Conservation (phyloP, 257 asterid genomes). For the Lycium ferocissimum region DNA sequence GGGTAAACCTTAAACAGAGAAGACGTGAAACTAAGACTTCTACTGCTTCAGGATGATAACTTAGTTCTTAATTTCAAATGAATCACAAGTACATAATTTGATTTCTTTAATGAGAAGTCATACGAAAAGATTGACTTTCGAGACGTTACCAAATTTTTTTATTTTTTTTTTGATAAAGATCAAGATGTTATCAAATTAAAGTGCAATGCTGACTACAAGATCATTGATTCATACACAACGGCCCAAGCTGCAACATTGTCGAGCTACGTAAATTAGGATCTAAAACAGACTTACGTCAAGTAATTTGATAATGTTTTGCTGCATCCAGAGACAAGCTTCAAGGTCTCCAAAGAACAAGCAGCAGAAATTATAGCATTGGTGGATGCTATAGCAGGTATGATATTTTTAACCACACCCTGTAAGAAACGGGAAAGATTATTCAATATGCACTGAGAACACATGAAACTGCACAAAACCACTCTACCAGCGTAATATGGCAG, state of each 20-base stretch:
- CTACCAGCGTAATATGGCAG: slow-evolving; percentile 1
- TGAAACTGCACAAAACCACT: slow-evolving; percentile 3
- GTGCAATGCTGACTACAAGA: background rate
- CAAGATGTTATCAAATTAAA: slow-evolving; percentile 7
- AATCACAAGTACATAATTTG: background rate
- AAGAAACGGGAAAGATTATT: slow-evolving; percentile 10
- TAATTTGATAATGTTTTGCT: slow-evolving; percentile 85
- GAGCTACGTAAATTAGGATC: background rate
- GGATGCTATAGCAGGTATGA: slow-evolving; percentile 98
- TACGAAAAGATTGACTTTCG: background rate
- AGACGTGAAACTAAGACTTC: background rate
- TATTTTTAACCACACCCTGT: slow-evolving; percentile 99
- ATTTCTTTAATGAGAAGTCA: background rate
- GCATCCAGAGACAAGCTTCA: slow-evolving; percentile 95
- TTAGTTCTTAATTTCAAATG: background rate
- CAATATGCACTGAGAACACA: background rate
- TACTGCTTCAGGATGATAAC: background rate
- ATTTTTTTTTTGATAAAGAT: too few species aligned
- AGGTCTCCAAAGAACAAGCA: slow-evolving; percentile 95
- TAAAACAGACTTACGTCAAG: slow-evolving; percentile 67
- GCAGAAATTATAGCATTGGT: slow-evolving; percentile 97
- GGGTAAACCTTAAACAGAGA: slow-evolving; percentile 8
- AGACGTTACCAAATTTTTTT: background rate
- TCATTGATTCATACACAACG: background rate
- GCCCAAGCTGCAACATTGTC: background rate